A percentile compares a stretch with the other conserved stretches of the same genome.
Evolutionary conservation across 345 rosid genomes (phyloP).

Genomic region (Hirschfeldia incana): DNA sequence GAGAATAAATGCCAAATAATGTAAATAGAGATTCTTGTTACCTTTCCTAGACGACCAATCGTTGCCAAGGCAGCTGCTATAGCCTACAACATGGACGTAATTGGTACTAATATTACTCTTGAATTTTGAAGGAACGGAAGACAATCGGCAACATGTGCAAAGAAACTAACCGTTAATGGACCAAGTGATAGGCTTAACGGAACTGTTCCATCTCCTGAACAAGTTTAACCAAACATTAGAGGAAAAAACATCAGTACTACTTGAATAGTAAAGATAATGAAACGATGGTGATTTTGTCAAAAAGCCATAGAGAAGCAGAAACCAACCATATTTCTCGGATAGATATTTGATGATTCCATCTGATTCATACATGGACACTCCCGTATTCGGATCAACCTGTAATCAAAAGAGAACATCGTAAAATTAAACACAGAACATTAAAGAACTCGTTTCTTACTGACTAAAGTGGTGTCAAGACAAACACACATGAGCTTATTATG

Average conservation of each 20-base stretch:
- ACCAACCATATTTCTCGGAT: conserved; percentile 73
- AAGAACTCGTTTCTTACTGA: neutral
- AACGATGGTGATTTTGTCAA: neutral
- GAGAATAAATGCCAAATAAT: neutral
- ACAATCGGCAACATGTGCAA: conserved; percentile 8
- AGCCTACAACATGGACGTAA: conserved; percentile 53
- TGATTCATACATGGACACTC: conserved; percentile 91
- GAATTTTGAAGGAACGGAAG: neutral
- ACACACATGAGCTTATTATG: neutral
- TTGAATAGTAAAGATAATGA: neutral
- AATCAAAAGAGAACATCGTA: neutral
- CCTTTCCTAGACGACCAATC: conserved; percentile 91
- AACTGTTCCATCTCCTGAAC: conserved; percentile 81
- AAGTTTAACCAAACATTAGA: conserved; percentile 35
- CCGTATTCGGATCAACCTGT: conserved; percentile 93
- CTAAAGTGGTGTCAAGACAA: neutral
- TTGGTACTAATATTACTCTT: neutral
- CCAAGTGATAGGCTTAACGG: conserved; percentile 80
- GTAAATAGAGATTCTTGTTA: conserved; percentile 24
- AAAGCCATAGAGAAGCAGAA: conserved; percentile 6
- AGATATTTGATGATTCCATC: conserved; percentile 87
- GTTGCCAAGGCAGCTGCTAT: conserved; percentile 80
- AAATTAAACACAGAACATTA: neutral
- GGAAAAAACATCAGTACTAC: neutral
- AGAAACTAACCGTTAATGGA: conserved; percentile 63